These are phyloP conservation scores for Paraglomus brasilianum DNA, from an alignment of 192 early-diverging fungal genomes.

Conservation along the genomic window DNA sequence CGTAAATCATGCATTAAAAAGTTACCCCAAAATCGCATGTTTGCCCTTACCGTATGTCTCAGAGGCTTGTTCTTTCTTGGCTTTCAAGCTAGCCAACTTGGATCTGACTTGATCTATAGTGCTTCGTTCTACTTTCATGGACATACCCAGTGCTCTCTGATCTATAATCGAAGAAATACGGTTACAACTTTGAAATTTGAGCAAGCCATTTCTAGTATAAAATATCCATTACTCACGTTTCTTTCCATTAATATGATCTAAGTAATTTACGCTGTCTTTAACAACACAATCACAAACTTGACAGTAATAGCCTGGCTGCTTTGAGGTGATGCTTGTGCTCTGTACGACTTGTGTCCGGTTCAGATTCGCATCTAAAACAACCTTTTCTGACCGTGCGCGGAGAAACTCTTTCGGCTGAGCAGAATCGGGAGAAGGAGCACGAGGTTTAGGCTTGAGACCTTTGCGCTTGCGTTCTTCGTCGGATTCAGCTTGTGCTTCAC, in stretches of 20 bases:
- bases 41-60: slow-evolving; percentile 51
- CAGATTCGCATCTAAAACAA: slow-evolving; percentile 72
- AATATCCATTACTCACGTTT: slow-evolving; percentile 58
- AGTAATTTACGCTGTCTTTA: slow-evolving; percentile 86
- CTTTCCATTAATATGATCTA: slow-evolving; percentile 91
- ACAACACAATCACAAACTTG: slow-evolving; percentile 82
- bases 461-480: slow-evolving; percentile 42
- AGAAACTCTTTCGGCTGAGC: slow-evolving; percentile 31
- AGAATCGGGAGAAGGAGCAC: background rate
- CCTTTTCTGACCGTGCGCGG: slow-evolving; percentile 43
- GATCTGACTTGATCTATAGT: slow-evolving; percentile 74
- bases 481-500: slow-evolving; percentile 35
- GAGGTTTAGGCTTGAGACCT: slow-evolving; percentile 29
- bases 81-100: slow-evolving; percentile 67
- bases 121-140: slow-evolving; percentile 80
- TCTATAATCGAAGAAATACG: slow-evolving; percentile 48
- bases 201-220: slow-evolving; percentile 9
- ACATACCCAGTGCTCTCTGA: slow-evolving; percentile 76
- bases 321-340: slow-evolving; percentile 44
- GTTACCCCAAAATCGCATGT: background rate
- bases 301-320: slow-evolving; percentile 92
- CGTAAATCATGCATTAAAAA: background rate
- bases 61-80: slow-evolving; percentile 60
- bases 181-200: background rate
- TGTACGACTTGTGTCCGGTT: slow-evolving; percentile 84